Percentiles rank a stretch among this genome's conserved stretches.
Conservation (phyloP, 768 basidiomycete genomes). For the Austroboletus festivus region DNA sequence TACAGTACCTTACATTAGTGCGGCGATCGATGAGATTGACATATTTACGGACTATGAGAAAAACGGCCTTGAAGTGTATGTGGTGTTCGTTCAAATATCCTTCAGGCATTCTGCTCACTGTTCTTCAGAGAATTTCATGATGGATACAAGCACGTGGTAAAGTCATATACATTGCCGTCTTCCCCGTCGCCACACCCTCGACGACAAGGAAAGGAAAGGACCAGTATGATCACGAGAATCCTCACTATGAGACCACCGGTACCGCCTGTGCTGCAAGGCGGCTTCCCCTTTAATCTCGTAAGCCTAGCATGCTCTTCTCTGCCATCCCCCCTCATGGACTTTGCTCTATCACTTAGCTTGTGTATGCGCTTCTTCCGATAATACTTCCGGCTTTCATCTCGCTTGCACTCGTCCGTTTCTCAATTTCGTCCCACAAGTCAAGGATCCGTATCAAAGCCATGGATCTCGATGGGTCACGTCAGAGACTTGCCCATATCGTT, state of each 20-base stretch:
- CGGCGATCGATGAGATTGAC: slow-evolving; percentile 67
- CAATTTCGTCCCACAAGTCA: slow-evolving; percentile 56
- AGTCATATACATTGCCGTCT: slow-evolving; percentile 46
- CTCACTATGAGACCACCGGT: slow-evolving; percentile 43
- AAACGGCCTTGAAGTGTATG: slow-evolving; percentile 64
- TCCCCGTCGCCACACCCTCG: slow-evolving; percentile 42
- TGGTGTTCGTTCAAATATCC: slow-evolving; percentile 1
- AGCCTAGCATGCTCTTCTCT: slow-evolving; percentile 20
- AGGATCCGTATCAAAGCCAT: slow-evolving; percentile 61
- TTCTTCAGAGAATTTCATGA: slow-evolving; percentile 50
- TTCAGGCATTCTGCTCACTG: slow-evolving; percentile 5
- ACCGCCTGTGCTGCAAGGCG: slow-evolving; percentile 55
- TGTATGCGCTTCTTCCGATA: slow-evolving; percentile 59
- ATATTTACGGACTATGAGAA: slow-evolving; percentile 54
- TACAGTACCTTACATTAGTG: slow-evolving; percentile 82
- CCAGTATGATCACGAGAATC: slow-evolving; percentile 43
- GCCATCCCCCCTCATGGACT: not conserved
- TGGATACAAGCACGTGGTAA: slow-evolving; percentile 55
- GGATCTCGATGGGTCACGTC: slow-evolving; percentile 50
- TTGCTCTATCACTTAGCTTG: slow-evolving; percentile 35
- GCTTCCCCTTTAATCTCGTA: slow-evolving; percentile 73
- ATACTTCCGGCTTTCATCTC: slow-evolving; percentile 59
- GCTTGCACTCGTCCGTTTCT: slow-evolving; percentile 53
- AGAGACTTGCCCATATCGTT: slow-evolving; percentile 54
- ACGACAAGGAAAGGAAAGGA: slow-evolving; percentile 38